These are phyloP conservation scores for Wallacemonas sp. DNA, from an alignment of 208 protist genomes.

Conservation along the genomic window DNA sequence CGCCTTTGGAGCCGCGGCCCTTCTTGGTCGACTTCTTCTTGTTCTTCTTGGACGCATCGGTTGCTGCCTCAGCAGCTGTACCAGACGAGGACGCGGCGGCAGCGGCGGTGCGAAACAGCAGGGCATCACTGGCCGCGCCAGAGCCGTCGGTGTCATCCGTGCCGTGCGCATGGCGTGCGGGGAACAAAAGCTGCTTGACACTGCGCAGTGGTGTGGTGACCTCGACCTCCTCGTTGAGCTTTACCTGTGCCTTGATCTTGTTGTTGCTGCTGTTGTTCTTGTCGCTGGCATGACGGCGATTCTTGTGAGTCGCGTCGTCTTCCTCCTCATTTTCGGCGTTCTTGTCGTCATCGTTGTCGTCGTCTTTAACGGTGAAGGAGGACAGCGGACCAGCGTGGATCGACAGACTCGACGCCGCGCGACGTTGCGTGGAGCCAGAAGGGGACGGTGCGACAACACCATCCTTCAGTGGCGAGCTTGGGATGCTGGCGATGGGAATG, in stretches of 20 bases:
- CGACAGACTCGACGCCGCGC: not conserved
- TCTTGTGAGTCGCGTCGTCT: not conserved
- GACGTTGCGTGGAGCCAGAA: not conserved
- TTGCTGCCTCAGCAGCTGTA: no score
- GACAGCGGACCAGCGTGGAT: not conserved
- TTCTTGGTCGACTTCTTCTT: slow-evolving; percentile 1
- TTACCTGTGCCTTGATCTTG: no score
- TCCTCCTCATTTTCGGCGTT: slow-evolving; percentile 6
- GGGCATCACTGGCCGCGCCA: not conserved
- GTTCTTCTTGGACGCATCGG: no score
- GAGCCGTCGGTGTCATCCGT: slow-evolving; percentile 7
- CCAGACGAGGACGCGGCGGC: not conserved
- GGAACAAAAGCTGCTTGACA: slow-evolving; percentile 22
- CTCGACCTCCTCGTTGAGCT: not conserved
- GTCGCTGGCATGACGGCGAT: not conserved
- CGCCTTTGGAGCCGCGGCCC: not conserved
- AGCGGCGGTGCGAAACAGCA: not conserved
- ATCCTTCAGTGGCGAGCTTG: not conserved
- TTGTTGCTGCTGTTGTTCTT: slow-evolving; percentile 7
- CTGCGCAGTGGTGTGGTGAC: slow-evolving; percentile 9
- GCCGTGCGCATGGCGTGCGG: slow-evolving; percentile 3
- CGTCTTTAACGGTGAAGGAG: not conserved
- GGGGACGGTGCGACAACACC: not conserved
- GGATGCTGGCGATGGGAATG: not conserved
- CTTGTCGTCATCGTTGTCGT: slow-evolving; percentile 11